Evolutionary conservation across 2,329 filamentous ascomycete genomes (phyloP), one percentile per base, ranked within the genome.

Genomic region (Calonectria pteridis): DNA sequence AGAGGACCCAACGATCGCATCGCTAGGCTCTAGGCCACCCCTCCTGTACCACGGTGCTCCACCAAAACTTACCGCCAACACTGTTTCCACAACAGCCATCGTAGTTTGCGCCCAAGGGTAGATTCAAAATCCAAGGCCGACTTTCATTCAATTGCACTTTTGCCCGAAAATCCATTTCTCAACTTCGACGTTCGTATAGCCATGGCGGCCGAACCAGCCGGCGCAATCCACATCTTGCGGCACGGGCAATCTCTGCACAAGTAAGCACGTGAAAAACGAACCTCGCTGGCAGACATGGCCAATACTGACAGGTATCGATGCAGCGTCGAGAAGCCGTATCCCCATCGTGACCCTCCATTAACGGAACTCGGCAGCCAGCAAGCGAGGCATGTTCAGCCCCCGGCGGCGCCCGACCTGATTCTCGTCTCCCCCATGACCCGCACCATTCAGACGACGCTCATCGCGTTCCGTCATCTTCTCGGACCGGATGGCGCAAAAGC

Each of bases 361-460:
- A 71, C 69, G 3, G 40, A 71, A 7, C 37, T 71, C 20, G 63
- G 69, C 14, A 26, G 23, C 13, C 37, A 71, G 31, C 69, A 71
- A 33, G 68, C 68, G 40, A 58, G 18, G 49, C 2, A 49, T 18
- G 49, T 65, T 4, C 68, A 35, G 20, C 35, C 23, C 4, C 49
- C 58, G 14, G 35, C 50, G 10, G 20, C 28, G 20, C 68, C 68
- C 6, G 59, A 70, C 33, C 68, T 70, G 26, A 65, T 70, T 37
- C 26, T 65, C n/a, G 28, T 70, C 3, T 70, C 59, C 11, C 59
- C 68, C 33, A 70, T 70, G 68, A 70, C 68, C 16, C 72, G 78
- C 16, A 79, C 78, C 1, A 72, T 80, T 2, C 77, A 80, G 28
- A 80, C 77, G 1, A 66, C 75, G 28, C 69, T 78, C 6, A 73